Percentiles rank a stretch among this genome's conserved stretches.
These are phyloP conservation scores for Penicillium sp. DNA, from an alignment of 2,329 filamentous ascomycete genomes.

Conservation along the genomic window DNA sequence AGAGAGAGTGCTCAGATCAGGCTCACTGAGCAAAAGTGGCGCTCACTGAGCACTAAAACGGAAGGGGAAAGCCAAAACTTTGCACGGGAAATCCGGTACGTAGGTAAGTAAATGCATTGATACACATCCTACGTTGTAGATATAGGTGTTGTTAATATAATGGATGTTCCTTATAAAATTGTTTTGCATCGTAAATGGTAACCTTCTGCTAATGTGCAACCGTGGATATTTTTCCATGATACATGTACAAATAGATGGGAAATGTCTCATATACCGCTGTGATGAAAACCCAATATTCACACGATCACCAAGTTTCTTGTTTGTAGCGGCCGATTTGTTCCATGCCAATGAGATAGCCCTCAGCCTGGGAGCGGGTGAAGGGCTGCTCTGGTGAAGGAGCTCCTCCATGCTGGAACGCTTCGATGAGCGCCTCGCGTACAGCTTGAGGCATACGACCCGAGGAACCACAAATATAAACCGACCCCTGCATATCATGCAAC, in stretches of 20 bases:
- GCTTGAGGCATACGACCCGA: slow-evolving; percentile 71
- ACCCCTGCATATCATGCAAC: slow-evolving; percentile 52
- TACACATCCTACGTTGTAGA: too few species aligned
- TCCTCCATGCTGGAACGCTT: slow-evolving; percentile 53
- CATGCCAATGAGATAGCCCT: slow-evolving; percentile 55
- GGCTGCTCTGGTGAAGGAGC: slow-evolving; percentile 40
- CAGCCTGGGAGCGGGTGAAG: slow-evolving; percentile 50
- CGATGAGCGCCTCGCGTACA: slow-evolving; percentile 64
- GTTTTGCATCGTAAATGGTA: too few species aligned
- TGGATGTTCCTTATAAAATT: too few species aligned
- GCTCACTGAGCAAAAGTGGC: too few species aligned
- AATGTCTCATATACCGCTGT: background rate
- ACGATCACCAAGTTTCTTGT: slow-evolving; percentile 65
- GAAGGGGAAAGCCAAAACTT: too few species aligned
- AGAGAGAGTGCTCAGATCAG: too few species aligned
- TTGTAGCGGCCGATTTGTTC: slow-evolving; percentile 63
- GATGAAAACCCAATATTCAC: background rate
- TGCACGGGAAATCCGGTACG: too few species aligned
- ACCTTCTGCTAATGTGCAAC: too few species aligned
- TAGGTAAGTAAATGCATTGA: too few species aligned
- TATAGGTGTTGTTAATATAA: too few species aligned
- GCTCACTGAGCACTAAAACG: too few species aligned
- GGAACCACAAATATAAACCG: slow-evolving; percentile 53
- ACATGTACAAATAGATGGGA: background rate
- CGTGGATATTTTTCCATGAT: too few species aligned